phyloP scores from a whole-genome alignment of 2,329 filamentous ascomycete genomes.

The Parascedosporium putredinis region DNA sequence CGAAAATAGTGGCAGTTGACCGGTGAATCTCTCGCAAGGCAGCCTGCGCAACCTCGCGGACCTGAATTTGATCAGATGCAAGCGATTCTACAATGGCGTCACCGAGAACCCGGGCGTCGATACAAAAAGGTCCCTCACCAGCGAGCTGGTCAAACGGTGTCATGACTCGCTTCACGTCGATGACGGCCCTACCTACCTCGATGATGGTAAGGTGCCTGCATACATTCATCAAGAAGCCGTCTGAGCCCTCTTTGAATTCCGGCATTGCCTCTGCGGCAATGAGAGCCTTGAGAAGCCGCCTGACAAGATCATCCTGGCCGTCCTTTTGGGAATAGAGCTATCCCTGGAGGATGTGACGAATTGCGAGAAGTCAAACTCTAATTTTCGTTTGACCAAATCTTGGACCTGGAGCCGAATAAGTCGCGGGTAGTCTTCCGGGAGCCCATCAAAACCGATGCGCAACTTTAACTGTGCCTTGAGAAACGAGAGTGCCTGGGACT shows the following conservation, averaged over 20 bases:
- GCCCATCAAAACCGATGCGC: slow-evolving; percentile 72
- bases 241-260: slow-evolving; percentile 68
- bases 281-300: slow-evolving; percentile 79
- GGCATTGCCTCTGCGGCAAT: slow-evolving; percentile 77
- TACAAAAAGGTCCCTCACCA: slow-evolving; percentile 76
- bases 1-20: slow-evolving; percentile 68
- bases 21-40: slow-evolving; percentile 71
- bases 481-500: slow-evolving; percentile 81
- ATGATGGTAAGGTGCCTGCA: slow-evolving; percentile 85
- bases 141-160: slow-evolving; percentile 75
- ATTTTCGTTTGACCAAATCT: slow-evolving; percentile 64
- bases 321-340: slow-evolving; percentile 80
- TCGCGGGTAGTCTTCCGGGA: slow-evolving; percentile 81
- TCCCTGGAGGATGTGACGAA: slow-evolving; percentile 69
- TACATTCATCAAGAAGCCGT: slow-evolving; percentile 64
- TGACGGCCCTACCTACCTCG: slow-evolving; percentile 77
- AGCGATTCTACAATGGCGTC: slow-evolving; percentile 86
- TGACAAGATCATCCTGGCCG: slow-evolving; percentile 70
- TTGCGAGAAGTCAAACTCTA: slow-evolving; percentile 55
- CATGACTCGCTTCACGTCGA: slow-evolving; percentile 64
- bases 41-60: slow-evolving; percentile 73
- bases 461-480: slow-evolving; percentile 85
- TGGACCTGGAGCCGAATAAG: slow-evolving; percentile 81
- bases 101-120: slow-evolving; percentile 78
- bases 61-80: slow-evolving; percentile 69